Base-by-base conservation (phyloP, 352 stramenopile species). In the Phytophthora citricola region DNA sequence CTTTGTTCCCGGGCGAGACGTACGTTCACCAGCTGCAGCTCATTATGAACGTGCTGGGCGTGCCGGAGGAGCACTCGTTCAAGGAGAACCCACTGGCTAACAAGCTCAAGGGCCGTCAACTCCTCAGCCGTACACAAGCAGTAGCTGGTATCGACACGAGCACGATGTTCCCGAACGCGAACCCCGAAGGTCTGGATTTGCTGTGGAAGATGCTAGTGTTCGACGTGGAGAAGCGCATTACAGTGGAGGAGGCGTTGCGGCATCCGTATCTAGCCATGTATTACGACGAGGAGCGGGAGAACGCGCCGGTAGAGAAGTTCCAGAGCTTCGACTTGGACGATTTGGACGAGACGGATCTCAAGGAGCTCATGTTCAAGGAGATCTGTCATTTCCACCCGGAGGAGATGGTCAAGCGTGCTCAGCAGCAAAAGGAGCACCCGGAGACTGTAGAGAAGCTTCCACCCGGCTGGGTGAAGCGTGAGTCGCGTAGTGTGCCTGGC, bases 201-300 rank as follows among this genome's bases (percentile, higher is more conserved):
- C 61, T 96, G 3, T 96, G 88, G 86, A 94, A 96, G 63, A 92
- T 96, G 79, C 71, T 96, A 22, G 80, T 94, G 22, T 96, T 96
- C 63, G 96, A 99, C 76, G 97, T 98, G 36, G 87, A 93, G 43
- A 95, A 97, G 75, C 92, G 98, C 44, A 98, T 98, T 50, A 98
- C 92, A 20, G 97, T 99, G 14, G 82, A 98, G 54, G 88, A 99
- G 59, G 97, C 97, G 47, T 75, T 99, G 34, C 85, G 87, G 17
- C 97, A 99, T 78, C 95, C 97, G 17, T 99, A 99, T 77, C 87
- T 99, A 46, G 79, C 90, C 0, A 84, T 83, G 46, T 96, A 94
- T 66, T 96, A 93, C 64, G 85, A 93, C 22, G 85, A 89, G 45
- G 84, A 92, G 61, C 79, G 76, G 7, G 85, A 94, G 45, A 85